Percentiles rank a stretch among this genome's conserved stretches.
Conservation (phyloP, 306 rosid species). For the Abrus pulchellus region DNA sequence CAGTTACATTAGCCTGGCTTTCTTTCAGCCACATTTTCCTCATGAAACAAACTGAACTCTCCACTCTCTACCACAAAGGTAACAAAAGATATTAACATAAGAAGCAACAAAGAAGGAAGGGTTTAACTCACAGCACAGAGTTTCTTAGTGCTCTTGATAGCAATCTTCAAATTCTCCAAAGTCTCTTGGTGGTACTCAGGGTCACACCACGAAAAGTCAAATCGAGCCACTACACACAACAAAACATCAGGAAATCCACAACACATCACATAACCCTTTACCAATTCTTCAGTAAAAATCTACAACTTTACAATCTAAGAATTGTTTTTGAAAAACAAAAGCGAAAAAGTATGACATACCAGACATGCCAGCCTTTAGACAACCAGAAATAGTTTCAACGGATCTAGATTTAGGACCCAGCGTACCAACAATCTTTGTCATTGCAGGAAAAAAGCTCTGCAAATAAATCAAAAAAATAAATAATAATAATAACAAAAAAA, state of each 20-base stretch:
- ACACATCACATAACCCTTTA: background rate
- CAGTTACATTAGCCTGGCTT: no score
- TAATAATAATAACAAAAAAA: background rate
- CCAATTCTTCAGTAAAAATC: background rate
- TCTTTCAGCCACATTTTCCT: background rate
- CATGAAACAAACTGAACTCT: background rate
- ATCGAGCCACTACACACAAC: conserved; percentile 83
- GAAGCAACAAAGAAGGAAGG: background rate
- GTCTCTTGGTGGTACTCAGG: conserved; percentile 88
- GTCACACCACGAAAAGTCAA: conserved; percentile 93
- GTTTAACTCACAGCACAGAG: conserved; percentile 91
- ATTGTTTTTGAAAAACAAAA: background rate
- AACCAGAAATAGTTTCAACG: conserved; percentile 72
- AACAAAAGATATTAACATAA: background rate
- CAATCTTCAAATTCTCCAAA: conserved; percentile 85
- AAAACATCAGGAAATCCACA: conserved; percentile 42
- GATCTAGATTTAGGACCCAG: conserved; percentile 95
- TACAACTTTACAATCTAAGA: background rate
- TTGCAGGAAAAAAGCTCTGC: conserved; percentile 86
- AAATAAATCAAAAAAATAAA: conserved; percentile 1
- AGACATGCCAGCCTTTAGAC: conserved; percentile 98
- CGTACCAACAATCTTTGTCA: conserved; percentile 99
- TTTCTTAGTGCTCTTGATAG: conserved; percentile 87
- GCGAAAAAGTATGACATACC: conserved; percentile 54
- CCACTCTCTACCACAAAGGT: background rate